Evolutionary conservation across 139 green algal genomes (phyloP).

Genomic region (Marvania coccoides): DNA sequence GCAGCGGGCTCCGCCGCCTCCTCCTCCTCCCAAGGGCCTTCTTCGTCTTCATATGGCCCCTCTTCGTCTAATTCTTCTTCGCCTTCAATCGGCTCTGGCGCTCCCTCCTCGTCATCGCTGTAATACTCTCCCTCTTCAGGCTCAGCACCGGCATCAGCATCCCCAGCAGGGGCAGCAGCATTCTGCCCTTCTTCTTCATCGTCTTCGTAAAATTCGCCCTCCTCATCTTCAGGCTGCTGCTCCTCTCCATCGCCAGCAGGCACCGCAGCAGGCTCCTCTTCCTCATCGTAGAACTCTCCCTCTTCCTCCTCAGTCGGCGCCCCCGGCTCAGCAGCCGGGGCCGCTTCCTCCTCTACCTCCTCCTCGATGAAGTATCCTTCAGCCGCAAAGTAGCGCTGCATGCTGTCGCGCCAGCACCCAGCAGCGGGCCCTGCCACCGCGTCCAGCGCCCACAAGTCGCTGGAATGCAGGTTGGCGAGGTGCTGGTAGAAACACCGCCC

Average conservation of each 20-base stretch:
- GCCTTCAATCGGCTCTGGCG: neutral
- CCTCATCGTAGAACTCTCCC: neutral
- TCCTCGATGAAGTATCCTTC: neutral
- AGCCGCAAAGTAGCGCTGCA: conserved; percentile 6
- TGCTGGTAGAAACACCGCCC: conserved; percentile 1
- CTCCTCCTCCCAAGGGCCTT: neutral
- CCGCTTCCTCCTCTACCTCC: too few species aligned
- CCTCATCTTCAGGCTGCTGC: neutral
- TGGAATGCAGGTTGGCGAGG: neutral
- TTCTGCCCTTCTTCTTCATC: neutral
- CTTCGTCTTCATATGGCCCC: neutral
- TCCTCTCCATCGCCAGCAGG: neutral
- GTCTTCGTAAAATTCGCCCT: too few species aligned
- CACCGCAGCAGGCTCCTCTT: neutral
- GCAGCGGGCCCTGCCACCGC: neutral
- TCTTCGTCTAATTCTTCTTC: neutral
- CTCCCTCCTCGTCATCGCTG: too few species aligned
- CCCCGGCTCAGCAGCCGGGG: too few species aligned
- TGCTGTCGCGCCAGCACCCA: conserved; percentile 14
- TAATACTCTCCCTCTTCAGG: neutral
- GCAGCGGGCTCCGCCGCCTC: neutral
- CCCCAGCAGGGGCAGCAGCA: neutral
- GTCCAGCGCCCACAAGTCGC: neutral
- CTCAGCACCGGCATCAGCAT: neutral
- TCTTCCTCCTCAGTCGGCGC: neutral